Base-by-base conservation (phyloP, 2,329 filamentous ascomycete species). In the Ceratocystis diversiconidia region DNA sequence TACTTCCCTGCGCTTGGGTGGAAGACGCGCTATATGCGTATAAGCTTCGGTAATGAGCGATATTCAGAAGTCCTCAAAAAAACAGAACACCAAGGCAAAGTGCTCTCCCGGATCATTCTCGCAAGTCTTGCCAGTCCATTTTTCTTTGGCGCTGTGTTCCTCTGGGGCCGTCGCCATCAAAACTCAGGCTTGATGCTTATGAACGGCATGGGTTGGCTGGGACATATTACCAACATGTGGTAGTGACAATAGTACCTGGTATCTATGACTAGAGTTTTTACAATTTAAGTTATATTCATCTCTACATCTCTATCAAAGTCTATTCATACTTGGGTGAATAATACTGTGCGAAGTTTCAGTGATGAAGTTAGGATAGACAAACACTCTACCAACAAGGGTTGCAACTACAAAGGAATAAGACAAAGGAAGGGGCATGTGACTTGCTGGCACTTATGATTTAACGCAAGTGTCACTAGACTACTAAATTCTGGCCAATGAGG, bases 21-120 rank as follows among this genome's bases (percentile, higher is more conserved):
- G 86, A 85, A 87, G 72, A 99, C 94, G 1, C 90, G 96, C 76
- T 99, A 99, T 73, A 85, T 88, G 0, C 82, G 92, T 22, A 87
- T 99, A 7, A 96, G 91, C 70, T 99, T 99, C 73, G 90, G 90
- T 67, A 96, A 96, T 71, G 88, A 95, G 76, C 79, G 89, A 22
- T 99, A 99, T 74, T 89, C 88, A 0, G 87, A 95, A 68, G 88
- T 97, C 2, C 81, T 90, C 43, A 78, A 77, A 48, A 83, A 82
- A 69, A 90, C 87, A 66, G 82, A 87, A 65, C 76, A 82, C 65
- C 91, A 96, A 74, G 85, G 87, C 1, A 77, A 76, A 68, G 74
- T 88, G 4, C 75, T 91, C 15, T 44, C 61, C 2, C 50, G 62
- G 6, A 22, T 63, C 17, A 48, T 67, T 19, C 3, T n/a, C 2